Conservation (phyloP, 2,329 filamentous ascomycete genomes). For the Cladosporium oxysporum region DNA sequence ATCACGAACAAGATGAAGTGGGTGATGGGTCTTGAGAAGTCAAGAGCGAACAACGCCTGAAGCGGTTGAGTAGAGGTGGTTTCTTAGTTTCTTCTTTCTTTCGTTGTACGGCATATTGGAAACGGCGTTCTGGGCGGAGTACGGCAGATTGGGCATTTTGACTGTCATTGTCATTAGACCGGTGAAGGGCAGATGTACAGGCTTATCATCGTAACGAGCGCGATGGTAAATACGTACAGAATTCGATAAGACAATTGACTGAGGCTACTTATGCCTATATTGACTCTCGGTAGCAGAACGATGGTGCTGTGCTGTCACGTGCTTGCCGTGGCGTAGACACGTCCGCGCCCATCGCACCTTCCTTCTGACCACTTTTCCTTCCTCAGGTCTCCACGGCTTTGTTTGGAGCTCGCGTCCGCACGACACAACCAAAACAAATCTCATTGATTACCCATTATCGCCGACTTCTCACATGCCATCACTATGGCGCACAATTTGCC, state of each 20-base stretch:
- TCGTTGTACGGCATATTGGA: not conserved
- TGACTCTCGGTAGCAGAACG: not conserved
- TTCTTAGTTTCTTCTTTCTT: not conserved
- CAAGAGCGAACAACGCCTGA: slow-evolving; percentile 18
- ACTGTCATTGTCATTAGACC: not conserved
- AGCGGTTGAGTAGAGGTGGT: slow-evolving; percentile 6
- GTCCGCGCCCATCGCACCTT: not conserved
- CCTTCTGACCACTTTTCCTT: slow-evolving; percentile 3
- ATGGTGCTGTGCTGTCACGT: not conserved
- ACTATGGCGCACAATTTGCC: not conserved
- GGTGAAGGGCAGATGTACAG: slow-evolving; percentile 1
- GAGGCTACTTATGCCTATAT: not conserved
- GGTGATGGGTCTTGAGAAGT: slow-evolving; percentile 53
- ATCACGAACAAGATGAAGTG: slow-evolving; percentile 68
- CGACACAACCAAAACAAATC: not conserved
- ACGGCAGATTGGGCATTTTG: not conserved
- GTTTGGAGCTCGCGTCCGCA: not conserved
- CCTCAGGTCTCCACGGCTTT: not conserved
- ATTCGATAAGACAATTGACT: not conserved
- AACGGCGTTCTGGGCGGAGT: not conserved
- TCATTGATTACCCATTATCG: not conserved
- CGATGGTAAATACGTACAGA: not conserved
- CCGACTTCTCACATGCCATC: not conserved
- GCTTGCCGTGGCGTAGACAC: not conserved
- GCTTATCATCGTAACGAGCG: not conserved